Base-by-base conservation (phyloP, 371 early-diverging fungal genomes). In the Mucor racemosus region DNA sequence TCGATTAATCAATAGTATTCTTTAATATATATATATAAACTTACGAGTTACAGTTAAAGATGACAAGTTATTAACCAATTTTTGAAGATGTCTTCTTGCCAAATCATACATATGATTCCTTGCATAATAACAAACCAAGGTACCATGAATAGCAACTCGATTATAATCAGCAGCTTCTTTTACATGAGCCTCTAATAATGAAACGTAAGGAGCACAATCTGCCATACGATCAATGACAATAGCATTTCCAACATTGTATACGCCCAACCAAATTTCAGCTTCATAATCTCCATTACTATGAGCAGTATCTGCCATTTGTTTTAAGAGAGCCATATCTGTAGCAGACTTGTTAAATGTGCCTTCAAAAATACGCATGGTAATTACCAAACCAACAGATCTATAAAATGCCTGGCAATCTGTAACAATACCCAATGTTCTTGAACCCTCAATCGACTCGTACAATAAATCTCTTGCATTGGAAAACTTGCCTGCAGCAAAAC, bases 291-390 rank as follows among this genome's bases (percentile, higher is more conserved):
- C 76, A 48, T 80, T 83, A 33, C 71, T 59, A 58, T 78, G 80
- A 1, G 78, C 84, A 10, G 84, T 83, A 53, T 80, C 74, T 4
- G 80, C 79, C 80, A 80, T 78, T 48, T 74, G 75, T 44, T 80
- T 78, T 35, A 88, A 61, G 3, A 86, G 64, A 0, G 67, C 76
- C 41, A 77, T 57, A 33, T 86, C 88, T 15, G 76, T 74, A 3
- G 75, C 70, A 8, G 81, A 80, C 4, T 46, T 46, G 55, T 77
- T 77, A 33, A 84, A 71, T 0, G 78, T 71, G 8, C 88, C 88
- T 55, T 88, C 85, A 76, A 85, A 85, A 15, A 86, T 86, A 11
- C 85, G 75, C 68, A 82, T 83, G 0, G 86, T 83, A 7, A 77
- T 64, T 11, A 83, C 66, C 13, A 84, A 66, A 0, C 80, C 82